These are phyloP conservation scores for Taphrina deformans DNA, from an alignment of 1,139 yeast species.

Conservation along the genomic window DNA sequence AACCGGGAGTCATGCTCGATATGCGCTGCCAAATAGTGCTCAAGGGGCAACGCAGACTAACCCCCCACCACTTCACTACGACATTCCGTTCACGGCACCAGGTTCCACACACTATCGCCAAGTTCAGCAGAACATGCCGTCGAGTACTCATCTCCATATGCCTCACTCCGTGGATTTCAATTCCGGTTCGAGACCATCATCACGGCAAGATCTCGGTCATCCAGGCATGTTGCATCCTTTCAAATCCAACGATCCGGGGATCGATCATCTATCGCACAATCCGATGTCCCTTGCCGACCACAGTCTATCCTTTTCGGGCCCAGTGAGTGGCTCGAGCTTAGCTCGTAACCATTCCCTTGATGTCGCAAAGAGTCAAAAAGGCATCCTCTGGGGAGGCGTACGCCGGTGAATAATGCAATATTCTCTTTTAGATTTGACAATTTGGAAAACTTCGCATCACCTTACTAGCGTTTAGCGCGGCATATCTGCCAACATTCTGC, in stretches of 20 bases:
- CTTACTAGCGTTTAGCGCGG: too few species aligned
- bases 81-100: not conserved
- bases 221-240: not conserved
- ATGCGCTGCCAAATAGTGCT: not conserved
- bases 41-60: not conserved
- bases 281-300: not conserved
- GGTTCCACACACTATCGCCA: not conserved
- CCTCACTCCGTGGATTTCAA: not conserved
- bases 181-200: not conserved
- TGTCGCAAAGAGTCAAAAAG: not conserved
- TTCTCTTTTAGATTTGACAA: too few species aligned
- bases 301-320: not conserved
- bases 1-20: not conserved
- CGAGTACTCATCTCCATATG: not conserved
- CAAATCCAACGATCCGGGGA: not conserved
- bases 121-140: not conserved
- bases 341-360: not conserved
- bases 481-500: too few species aligned
- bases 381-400: not conserved
- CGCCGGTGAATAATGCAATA: not conserved
- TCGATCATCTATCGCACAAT: not conserved
- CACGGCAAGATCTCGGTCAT: not conserved
- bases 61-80: not conserved
- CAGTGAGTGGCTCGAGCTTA: not conserved
- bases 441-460: too few species aligned